phyloP scores from a whole-genome alignment of 2,329 filamentous ascomycete species.

The Fusarium sp. region DNA sequence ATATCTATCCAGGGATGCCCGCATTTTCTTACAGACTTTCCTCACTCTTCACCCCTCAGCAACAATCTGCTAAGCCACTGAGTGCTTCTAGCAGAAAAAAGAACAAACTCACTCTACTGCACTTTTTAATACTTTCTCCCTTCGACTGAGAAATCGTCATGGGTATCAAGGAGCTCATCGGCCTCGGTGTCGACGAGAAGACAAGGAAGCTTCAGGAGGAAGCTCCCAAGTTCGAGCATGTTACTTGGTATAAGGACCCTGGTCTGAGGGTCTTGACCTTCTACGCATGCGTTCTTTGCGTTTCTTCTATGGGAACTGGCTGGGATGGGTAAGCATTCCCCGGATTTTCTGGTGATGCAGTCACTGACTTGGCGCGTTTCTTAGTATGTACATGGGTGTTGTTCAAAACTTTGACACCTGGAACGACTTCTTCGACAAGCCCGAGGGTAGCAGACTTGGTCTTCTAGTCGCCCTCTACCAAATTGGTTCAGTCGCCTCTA shows the following conservation, averaged over 20 bases:
- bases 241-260: slow-evolving; percentile 68
- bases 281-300: slow-evolving; percentile 27
- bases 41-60: background rate
- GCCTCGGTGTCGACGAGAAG: slow-evolving; percentile 27
- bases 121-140: background rate
- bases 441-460: slow-evolving; percentile 57
- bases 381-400: slow-evolving; percentile 61
- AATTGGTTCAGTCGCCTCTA: slow-evolving; percentile 62
- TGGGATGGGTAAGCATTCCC: slow-evolving; percentile 56
- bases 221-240: slow-evolving; percentile 64
- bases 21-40: background rate
- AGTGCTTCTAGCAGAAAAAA: background rate
- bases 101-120: background rate
- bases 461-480: slow-evolving; percentile 65
- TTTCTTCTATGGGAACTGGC: slow-evolving; percentile 33
- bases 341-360: slow-evolving; percentile 67
- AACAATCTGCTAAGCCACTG: background rate
- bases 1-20: slow-evolving; percentile 21
- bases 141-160: slow-evolving; percentile 6
- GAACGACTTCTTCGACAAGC: slow-evolving; percentile 60
- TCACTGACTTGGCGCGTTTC: slow-evolving; percentile 68
- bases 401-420: slow-evolving; percentile 67
- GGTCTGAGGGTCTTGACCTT: slow-evolving; percentile 67
- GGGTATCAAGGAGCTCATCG: slow-evolving; percentile 31
- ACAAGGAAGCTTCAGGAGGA: slow-evolving; percentile 51